Evolutionary conservation across 164 flowering plant genomes (phyloP), one percentile per base, ranked within the genome.

Genomic region (Liquidambar formosana): DNA sequence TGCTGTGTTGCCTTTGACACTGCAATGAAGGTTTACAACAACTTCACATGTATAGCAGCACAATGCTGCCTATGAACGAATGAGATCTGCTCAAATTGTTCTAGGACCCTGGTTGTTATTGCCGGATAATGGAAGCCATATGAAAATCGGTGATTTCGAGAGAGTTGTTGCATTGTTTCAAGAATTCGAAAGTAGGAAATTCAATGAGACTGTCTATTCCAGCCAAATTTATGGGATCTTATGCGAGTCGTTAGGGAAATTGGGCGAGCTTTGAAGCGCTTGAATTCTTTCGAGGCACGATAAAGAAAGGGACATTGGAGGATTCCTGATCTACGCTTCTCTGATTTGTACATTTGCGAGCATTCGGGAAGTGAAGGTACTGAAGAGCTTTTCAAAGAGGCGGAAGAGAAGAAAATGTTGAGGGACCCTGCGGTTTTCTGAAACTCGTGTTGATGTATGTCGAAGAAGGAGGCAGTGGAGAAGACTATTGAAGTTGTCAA

Each of bases 391-490:
- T 75, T 85, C 25, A 49, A 45, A 57, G 95, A 89, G 78, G 94
- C 93, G 0, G 73, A 61, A 47, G 76, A 74, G 66, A 88, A 82
- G 77, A 71, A 66, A 22, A 73, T 82, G 85, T 61, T 87, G 71
- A 87, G 78, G 66, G 92, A 91, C 61, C 91, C 94, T 0, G 86
- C 71, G 11, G 52, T 86, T 45, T 79, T 66, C 49, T 88, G 73
- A 88, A 87, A 46, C 83, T 91, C 21, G 84, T 93, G 9, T 69
- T 83, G 70, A 86, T 87, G 92, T 89, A 87, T 63, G 67, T 93
- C 0, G 84, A 88, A 76, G 77, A 74, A 66, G 96, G 92, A n/a
- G 27, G 16, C 66, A 33, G 8, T 87, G 58, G 95, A 88, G 58
- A 91, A 83, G 62, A 82, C 91, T 4, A 53, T 86, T 0, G 85